Conservation (phyloP, 352 stramenopile genomes). For the Globisporangium polare region DNA sequence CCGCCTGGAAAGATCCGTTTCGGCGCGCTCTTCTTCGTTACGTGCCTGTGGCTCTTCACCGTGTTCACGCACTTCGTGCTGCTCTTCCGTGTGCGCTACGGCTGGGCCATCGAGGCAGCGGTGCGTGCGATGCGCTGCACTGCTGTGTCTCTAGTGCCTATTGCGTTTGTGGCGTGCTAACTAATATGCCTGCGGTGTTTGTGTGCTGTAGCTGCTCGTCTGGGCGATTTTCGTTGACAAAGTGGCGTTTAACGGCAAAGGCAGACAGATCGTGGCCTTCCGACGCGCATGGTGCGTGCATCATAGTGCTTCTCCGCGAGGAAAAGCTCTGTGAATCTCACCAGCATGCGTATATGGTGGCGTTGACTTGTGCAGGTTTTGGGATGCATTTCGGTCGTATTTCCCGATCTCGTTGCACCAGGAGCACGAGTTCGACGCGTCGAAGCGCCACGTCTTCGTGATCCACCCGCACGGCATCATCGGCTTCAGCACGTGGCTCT, state of each 20-base stretch:
- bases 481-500: slow-evolving; percentile 41
- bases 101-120: slow-evolving; percentile 20
- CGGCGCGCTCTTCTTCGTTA: slow-evolving; percentile 5
- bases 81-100: slow-evolving; percentile 22
- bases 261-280: slow-evolving; percentile 24
- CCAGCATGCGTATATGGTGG: neutral
- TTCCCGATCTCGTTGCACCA: slow-evolving; percentile 38
- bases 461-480: slow-evolving; percentile 53
- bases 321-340: neutral
- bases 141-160: too few relatives aligned
- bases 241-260: slow-evolving; percentile 40
- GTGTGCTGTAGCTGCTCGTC: slow-evolving; percentile 20
- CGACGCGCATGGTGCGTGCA: slow-evolving; percentile 28
- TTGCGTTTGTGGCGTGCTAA: too few relatives aligned
- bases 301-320: neutral
- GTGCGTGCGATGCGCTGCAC: slow-evolving; percentile 9
- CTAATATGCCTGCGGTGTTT: neutral
- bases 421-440: slow-evolving; percentile 33
- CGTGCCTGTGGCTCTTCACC: slow-evolving; percentile 20
- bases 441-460: slow-evolving; percentile 37
- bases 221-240: slow-evolving; percentile 31
- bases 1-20: slow-evolving; percentile 4
- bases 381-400: slow-evolving; percentile 32
- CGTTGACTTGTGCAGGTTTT: slow-evolving; percentile 32
- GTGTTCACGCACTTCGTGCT: slow-evolving; percentile 24